phyloP scores from a whole-genome alignment of 192 early-diverging fungal genomes.

The Diversispora epigaea region DNA sequence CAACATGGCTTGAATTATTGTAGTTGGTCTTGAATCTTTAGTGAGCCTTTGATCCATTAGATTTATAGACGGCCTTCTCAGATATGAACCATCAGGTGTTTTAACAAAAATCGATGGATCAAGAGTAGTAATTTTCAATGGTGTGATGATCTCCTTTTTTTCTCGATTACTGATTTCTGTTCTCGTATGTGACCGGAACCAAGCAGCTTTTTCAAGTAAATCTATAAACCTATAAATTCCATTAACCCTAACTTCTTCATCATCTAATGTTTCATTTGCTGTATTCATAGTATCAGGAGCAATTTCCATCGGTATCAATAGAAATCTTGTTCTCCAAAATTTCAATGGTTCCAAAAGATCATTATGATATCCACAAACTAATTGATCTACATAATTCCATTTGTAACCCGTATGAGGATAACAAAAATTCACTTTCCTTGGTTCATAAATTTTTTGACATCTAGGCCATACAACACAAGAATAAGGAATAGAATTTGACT shows the following conservation, averaged over 20 bases:
- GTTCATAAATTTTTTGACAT: constrained; percentile 59
- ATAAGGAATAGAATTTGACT: constrained; percentile 62
- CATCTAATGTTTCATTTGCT: constrained; percentile 67
- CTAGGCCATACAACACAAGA: constrained; percentile 85
- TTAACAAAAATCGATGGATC: constrained; percentile 43
- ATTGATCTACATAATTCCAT: constrained; percentile 93
- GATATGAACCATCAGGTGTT: constrained; percentile 23
- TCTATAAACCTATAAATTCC: constrained; percentile 88
- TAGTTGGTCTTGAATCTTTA: constrained; percentile 44
- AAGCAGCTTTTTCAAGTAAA: constrained; percentile 66
- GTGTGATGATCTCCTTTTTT: constrained; percentile 40
- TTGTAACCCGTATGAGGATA: constrained; percentile 83
- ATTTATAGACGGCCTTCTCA: background rate
- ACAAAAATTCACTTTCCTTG: constrained; percentile 58
- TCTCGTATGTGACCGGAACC: constrained; percentile 44
- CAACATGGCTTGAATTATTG: constrained; percentile 71
- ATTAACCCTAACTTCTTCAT: constrained; percentile 85
- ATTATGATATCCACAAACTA: constrained; percentile 85
- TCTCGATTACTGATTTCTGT: constrained; percentile 33
- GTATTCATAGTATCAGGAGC: constrained; percentile 50
- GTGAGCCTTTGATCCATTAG: constrained; percentile 31
- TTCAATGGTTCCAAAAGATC: constrained; percentile 73
- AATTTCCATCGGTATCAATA: constrained; percentile 80
- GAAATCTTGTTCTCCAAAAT: constrained; percentile 89
- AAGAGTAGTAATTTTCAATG: constrained; percentile 42